A percentile compares a stretch with the other conserved stretches of the same genome.
phyloP scores from a whole-genome alignment of 352 stramenopile genomes.

The Thraustochytrium sp. region DNA sequence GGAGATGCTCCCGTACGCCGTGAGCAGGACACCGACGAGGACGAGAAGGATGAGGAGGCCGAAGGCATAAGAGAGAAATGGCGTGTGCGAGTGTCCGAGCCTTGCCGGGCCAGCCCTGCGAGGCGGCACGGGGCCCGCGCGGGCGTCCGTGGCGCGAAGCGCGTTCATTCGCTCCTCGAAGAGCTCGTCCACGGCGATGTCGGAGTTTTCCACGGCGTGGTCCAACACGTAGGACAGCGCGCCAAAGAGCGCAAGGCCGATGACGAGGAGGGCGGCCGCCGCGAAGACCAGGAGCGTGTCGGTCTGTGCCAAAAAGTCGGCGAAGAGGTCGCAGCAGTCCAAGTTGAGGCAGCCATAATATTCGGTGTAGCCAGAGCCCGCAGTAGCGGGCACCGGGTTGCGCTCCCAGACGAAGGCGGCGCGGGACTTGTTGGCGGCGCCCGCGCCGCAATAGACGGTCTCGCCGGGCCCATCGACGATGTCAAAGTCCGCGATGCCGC shows the following conservation, averaged over 20 bases:
- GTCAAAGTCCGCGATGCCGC: not conserved
- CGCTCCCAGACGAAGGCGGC: slow-evolving; percentile 27
- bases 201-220: not conserved
- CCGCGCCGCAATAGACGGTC: slow-evolving; percentile 4
- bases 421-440: not conserved
- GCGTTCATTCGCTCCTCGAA: not conserved
- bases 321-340: not conserved
- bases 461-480: not conserved
- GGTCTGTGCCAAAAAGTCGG: not conserved
- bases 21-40: not conserved
- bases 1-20: not conserved
- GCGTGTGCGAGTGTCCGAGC: not conserved
- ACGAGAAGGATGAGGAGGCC: not conserved
- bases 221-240: not conserved
- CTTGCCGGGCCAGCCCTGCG: no score
- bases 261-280: not conserved
- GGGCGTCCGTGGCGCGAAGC: not conserved
- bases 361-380: not conserved
- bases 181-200: not conserved
- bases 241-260: not conserved
- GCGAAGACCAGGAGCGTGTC: not conserved
- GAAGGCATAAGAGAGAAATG: not conserved
- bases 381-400: not conserved
- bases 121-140: no score
- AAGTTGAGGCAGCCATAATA: slow-evolving; percentile 25